Conservation (phyloP, 2,329 filamentous ascomycete species). For the Pseudogymnoascus sp. region DNA sequence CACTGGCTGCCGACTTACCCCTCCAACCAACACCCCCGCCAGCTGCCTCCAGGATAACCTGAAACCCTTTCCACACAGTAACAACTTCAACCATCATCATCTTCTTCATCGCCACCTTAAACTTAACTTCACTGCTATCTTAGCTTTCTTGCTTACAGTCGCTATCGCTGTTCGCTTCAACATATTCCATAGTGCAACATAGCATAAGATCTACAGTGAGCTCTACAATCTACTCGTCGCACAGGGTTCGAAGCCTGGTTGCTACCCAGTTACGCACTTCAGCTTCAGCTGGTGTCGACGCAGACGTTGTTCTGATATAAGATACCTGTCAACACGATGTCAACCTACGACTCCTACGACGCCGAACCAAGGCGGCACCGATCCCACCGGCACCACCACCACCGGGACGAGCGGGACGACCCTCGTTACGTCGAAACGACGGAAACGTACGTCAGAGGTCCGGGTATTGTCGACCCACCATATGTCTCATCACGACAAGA, state of each 20-base stretch:
- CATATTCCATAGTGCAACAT: neutral
- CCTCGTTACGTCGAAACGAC: constrained; percentile 45
- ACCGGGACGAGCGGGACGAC: constrained; percentile 40
- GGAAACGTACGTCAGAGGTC: constrained; percentile 28
- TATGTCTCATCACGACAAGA: constrained; percentile 39
- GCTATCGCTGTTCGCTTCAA: neutral
- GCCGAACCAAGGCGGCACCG: constrained; percentile 23
- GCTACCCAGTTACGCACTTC: neutral
- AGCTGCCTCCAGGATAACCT: neutral
- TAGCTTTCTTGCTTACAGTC: neutral
- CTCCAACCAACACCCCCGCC: constrained; percentile 6
- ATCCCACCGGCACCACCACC: constrained; percentile 17
- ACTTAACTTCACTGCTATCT: neutral
- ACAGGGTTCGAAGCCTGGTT: neutral
- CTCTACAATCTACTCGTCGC: constrained; percentile 1
- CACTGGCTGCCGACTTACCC: neutral
- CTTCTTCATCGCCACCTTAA: neutral
- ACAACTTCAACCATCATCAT: neutral
- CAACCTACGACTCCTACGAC: constrained; percentile 24
- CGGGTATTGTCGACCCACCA: constrained; percentile 22
- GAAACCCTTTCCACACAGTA: constrained; percentile 4
- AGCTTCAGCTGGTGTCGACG: neutral
- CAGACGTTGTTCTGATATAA: neutral
- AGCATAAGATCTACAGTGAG: neutral
- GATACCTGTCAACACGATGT: constrained; percentile 19